phyloP scores from a whole-genome alignment of 2,329 filamentous ascomycete species.

The Venturiaceae sp. region DNA sequence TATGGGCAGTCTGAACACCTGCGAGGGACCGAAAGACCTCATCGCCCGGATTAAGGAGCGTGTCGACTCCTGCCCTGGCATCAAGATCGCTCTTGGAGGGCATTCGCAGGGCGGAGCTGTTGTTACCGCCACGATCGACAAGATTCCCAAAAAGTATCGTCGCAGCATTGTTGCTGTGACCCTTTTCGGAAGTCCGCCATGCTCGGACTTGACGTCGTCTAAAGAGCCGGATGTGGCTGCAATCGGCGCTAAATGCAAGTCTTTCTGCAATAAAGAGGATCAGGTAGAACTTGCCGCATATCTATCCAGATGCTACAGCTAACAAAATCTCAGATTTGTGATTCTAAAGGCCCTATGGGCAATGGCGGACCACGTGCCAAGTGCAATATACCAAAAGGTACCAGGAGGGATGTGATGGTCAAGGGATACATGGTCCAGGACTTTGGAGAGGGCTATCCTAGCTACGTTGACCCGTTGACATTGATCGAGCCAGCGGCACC shows the following conservation, averaged over 20 bases:
- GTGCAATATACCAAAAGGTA: not conserved
- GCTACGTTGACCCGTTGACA: not conserved
- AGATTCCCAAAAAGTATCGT: not conserved
- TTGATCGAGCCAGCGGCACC: not conserved
- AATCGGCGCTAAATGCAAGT: not conserved
- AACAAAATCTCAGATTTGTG: not conserved
- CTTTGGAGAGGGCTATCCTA: not conserved
- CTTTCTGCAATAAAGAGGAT: conserved; percentile 1
- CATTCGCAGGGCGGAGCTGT: conserved; percentile 4
- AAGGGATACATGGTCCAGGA: not conserved
- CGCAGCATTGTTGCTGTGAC: conserved; percentile 1
- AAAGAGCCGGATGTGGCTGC: not conserved
- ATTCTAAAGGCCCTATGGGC: not conserved
- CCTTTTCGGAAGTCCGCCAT: not conserved
- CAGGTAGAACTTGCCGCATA: not conserved
- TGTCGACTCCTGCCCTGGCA: not conserved
- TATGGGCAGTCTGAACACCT: not conserved
- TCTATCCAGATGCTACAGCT: too few species aligned
- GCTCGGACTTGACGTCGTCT: not conserved
- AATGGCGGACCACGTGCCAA: not conserved
- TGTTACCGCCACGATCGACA: not conserved
- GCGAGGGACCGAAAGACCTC: not conserved
- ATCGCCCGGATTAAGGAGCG: not conserved
- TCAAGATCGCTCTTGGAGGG: conserved; percentile 1
- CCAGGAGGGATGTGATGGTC: not conserved